phyloP scores from a whole-genome alignment of 1,284 basidiomycete species.

The Baeospora myosura region DNA sequence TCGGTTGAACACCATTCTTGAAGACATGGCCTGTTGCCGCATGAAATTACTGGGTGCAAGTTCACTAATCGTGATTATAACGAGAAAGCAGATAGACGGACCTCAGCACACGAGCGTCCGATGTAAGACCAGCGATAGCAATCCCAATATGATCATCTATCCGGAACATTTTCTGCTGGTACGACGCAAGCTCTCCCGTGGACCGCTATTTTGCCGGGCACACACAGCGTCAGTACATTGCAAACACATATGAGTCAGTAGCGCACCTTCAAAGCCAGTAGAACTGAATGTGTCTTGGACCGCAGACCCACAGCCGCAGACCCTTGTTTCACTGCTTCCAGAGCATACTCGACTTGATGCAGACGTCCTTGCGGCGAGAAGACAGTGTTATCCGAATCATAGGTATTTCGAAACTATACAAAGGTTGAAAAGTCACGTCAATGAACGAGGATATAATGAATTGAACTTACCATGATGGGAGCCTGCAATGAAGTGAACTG shows the following conservation, averaged over 20 bases:
- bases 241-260: neutral
- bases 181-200: conserved; percentile 95
- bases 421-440: neutral
- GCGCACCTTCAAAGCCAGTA: conserved; percentile 85
- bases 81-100: conserved; percentile 26
- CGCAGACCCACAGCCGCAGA: conserved; percentile 95
- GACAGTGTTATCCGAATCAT: conserved; percentile 94
- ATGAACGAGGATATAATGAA: neutral
- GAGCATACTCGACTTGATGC: conserved; percentile 97
- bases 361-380: conserved; percentile 89
- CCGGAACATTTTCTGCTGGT: conserved; percentile 99
- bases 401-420: conserved; percentile 84
- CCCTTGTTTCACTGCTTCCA: conserved; percentile 99
- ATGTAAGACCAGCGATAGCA: conserved; percentile 96
- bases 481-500: conserved; percentile 1
- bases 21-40: conserved; percentile 96
- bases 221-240: neutral
- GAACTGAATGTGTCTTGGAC: conserved; percentile 90
- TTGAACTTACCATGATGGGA: conserved; percentile 11
- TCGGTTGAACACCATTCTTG: conserved; percentile 91
- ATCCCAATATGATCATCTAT: conserved; percentile 99
- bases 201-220: conserved; percentile 63
- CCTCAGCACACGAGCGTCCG: conserved; percentile 96
- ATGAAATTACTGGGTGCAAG: conserved; percentile 82
- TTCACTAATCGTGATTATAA: conserved; percentile 6